Percentiles rank a stretch among this genome's conserved stretches.
Conservation (phyloP, 169 alveolate genomes). For the Theileria orientalis region DNA sequence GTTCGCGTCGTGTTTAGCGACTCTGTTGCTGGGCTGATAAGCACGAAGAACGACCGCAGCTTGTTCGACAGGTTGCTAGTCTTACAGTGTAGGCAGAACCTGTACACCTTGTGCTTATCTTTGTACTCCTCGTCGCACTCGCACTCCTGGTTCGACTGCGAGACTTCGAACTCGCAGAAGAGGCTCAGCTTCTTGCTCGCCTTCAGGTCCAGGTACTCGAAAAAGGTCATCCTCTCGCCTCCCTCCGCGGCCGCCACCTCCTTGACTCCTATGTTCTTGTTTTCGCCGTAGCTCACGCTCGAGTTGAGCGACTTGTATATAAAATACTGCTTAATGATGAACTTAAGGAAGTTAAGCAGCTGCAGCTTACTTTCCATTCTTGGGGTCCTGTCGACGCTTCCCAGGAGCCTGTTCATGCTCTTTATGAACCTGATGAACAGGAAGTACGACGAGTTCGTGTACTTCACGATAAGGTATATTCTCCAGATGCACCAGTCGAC, state of each 20-base stretch:
- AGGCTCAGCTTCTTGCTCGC: slow-evolving; percentile 47
- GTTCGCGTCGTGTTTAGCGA: background rate
- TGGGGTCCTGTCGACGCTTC: background rate
- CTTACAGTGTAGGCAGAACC: slow-evolving; percentile 38
- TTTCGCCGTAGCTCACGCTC: background rate
- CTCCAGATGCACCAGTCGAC: slow-evolving; percentile 57
- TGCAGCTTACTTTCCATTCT: slow-evolving; percentile 1
- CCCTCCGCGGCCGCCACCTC: background rate
- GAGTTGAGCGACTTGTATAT: slow-evolving; percentile 3
- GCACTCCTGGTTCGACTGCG: slow-evolving; percentile 23
- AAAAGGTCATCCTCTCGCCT: slow-evolving; percentile 4
- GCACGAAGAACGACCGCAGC: slow-evolving; percentile 20
- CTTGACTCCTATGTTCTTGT: background rate
- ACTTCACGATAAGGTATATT: slow-evolving; percentile 29
- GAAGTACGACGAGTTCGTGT: slow-evolving; percentile 46
- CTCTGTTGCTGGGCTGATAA: slow-evolving; percentile 9
- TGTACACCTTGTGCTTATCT: slow-evolving; percentile 49
- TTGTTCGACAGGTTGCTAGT: slow-evolving; percentile 15
- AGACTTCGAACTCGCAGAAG: slow-evolving; percentile 35
- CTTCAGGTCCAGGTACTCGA: slow-evolving; percentile 37
- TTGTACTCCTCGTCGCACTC: slow-evolving; percentile 37
- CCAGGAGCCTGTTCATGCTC: slow-evolving; percentile 5
- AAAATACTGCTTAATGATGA: slow-evolving; percentile 47
- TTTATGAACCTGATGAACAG: slow-evolving; percentile 26
- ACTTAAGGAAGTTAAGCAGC: slow-evolving; percentile 6